phyloP scores from a whole-genome alignment of 306 rosid species.

The Lablab purpureus region DNA sequence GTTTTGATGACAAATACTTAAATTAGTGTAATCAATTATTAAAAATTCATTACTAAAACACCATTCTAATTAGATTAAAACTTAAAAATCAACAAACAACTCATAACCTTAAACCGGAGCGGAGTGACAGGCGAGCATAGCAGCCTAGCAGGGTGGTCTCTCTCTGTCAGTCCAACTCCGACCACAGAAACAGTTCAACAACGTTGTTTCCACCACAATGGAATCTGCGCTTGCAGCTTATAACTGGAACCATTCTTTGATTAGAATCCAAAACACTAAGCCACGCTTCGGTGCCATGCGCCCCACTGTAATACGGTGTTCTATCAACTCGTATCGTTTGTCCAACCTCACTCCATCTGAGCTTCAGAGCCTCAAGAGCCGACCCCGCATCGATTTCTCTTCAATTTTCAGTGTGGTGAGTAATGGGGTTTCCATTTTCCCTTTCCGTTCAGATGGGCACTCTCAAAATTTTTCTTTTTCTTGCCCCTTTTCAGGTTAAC shows the following conservation, averaged over 20 bases:
- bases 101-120: background rate
- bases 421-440: background rate
- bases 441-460: conserved; percentile 15
- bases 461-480: background rate
- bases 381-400: conserved; percentile 93
- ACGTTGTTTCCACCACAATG: conserved; percentile 2
- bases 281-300: conserved; percentile 32
- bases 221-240: conserved; percentile 31
- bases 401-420: conserved; percentile 81
- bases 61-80: too few species aligned
- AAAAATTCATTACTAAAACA: too few species aligned
- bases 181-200: background rate
- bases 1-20: background rate
- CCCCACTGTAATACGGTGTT: conserved; percentile 49
- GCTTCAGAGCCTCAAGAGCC: conserved; percentile 80
- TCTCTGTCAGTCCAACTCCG: background rate
- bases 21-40: too few species aligned
- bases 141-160: background rate
- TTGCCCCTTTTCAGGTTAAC: conserved; percentile 68
- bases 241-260: conserved; percentile 31
- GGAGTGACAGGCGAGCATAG: background rate
- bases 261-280: background rate
- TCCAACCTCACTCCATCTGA: conserved; percentile 70
- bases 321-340: conserved; percentile 75
- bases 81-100: too few species aligned